Conservation (phyloP, 2,329 filamentous ascomycete species). For the Xylariaceae sp. region DNA sequence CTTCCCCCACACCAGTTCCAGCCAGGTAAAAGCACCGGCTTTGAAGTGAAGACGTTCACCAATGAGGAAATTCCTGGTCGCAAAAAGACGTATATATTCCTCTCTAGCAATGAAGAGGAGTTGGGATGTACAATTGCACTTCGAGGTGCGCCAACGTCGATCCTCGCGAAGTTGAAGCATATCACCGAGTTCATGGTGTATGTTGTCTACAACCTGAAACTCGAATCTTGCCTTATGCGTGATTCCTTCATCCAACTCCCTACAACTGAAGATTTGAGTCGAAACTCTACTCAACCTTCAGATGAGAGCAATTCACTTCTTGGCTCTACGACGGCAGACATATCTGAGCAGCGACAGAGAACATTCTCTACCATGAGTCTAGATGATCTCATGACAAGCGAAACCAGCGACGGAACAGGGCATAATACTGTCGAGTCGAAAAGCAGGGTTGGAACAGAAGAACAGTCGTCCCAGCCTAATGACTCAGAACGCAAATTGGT, state of each 20-base stretch:
- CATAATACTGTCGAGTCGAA: slow-evolving; percentile 22
- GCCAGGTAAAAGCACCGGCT: slow-evolving; percentile 81
- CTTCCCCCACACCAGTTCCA: slow-evolving; percentile 70
- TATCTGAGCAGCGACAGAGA: slow-evolving; percentile 30
- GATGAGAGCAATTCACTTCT: slow-evolving; percentile 48
- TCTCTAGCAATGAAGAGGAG: slow-evolving; percentile 88
- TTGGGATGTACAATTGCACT: slow-evolving; percentile 95
- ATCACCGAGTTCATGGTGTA: slow-evolving; percentile 99
- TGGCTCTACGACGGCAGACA: slow-evolving; percentile 34
- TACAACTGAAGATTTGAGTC: slow-evolving; percentile 58
- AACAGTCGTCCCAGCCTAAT: slow-evolving; percentile 20
- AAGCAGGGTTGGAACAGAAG: slow-evolving; percentile 12
- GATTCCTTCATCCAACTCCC: slow-evolving; percentile 91
- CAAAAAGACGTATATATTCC: slow-evolving; percentile 95
- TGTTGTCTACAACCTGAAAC: slow-evolving; percentile 95
- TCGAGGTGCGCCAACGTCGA: slow-evolving; percentile 75
- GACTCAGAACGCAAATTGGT: slow-evolving; percentile 37
- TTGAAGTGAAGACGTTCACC: slow-evolving; percentile 95
- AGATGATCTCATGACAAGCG: slow-evolving; percentile 32
- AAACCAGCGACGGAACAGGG: slow-evolving; percentile 31
- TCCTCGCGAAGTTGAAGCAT: slow-evolving; percentile 81
- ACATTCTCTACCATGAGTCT: slow-evolving; percentile 31
- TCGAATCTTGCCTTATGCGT: slow-evolving; percentile 92
- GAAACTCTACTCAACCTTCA: slow-evolving; percentile 43
- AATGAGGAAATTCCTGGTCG: slow-evolving; percentile 74